Evolutionary conservation across 495 filamentous ascomycete species (phyloP).

Genomic region (Barbatosphaeria neglecta): DNA sequence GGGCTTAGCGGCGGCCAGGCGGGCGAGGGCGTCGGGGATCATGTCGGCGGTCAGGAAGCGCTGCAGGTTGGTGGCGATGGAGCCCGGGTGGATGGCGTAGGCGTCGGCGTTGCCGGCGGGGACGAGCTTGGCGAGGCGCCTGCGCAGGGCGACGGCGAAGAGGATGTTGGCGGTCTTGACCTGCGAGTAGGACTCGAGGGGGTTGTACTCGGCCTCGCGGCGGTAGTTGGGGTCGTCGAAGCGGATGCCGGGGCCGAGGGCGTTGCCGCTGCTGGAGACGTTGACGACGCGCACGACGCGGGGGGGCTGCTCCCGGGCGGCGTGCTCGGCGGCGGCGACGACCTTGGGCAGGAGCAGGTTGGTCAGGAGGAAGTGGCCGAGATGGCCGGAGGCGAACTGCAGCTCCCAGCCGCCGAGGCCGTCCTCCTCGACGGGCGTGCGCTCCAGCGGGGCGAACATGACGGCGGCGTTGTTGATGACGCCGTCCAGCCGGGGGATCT

Average conservation of each 20-base stretch:
- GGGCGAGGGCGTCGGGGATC: constrained; percentile 9
- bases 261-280: constrained; percentile 30
- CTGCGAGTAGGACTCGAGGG: constrained; percentile 40
- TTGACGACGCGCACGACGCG: constrained; percentile 19
- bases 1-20: constrained; percentile 9
- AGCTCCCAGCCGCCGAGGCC: constrained; percentile 44
- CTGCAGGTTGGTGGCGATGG: constrained; percentile 22
- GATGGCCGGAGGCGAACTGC: constrained; percentile 48
- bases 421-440: constrained; percentile 23
- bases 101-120: constrained; percentile 20
- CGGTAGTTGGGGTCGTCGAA: constrained; percentile 19
- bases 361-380: constrained; percentile 49
- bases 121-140: constrained; percentile 22
- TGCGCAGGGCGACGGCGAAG: constrained; percentile 38
- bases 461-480: constrained; percentile 62
- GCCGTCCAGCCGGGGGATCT: constrained; percentile 47
- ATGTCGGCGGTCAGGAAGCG: constrained; percentile 10
- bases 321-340: constrained; percentile 14
- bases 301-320: no score
- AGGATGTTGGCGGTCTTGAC: constrained; percentile 50
- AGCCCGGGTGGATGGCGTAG: constrained; percentile 35
- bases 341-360: constrained; percentile 40
- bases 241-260: constrained; percentile 22
- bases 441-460: constrained; percentile 38
- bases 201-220: constrained; percentile 16